phyloP scores from a whole-genome alignment of 2,329 filamentous ascomycete genomes.

The Trichoderma sp. region DNA sequence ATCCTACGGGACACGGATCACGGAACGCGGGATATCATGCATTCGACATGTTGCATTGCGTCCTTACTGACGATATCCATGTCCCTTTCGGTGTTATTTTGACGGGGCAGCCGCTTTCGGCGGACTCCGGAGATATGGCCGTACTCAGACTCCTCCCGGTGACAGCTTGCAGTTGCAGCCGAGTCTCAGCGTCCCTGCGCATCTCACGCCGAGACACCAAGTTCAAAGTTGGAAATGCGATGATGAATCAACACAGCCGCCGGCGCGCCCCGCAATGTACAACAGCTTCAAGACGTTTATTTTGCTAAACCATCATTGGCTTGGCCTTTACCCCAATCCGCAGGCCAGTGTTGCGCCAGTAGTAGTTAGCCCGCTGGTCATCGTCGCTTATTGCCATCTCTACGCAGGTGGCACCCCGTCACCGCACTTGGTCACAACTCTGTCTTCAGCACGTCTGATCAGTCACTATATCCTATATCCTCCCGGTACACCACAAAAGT shows the following conservation, averaged over 20 bases:
- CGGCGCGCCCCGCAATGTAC: not conserved
- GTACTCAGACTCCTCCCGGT: not conserved
- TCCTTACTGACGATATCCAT: not conserved
- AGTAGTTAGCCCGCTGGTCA: not conserved
- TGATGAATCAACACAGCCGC: not conserved
- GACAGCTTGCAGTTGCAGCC: not conserved
- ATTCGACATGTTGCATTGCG: not conserved
- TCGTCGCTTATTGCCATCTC: not conserved
- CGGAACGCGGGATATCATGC: not conserved
- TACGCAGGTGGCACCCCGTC: not conserved
- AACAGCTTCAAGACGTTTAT: not conserved
- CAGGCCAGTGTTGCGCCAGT: not conserved
- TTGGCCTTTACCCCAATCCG: not conserved
- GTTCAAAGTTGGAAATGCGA: not conserved
- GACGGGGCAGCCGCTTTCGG: not conserved
- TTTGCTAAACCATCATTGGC: not conserved
- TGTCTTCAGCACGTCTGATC: not conserved
- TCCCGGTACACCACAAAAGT: not conserved
- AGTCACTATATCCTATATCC: not conserved
- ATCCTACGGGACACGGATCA: not conserved
- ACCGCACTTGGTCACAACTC: not conserved
- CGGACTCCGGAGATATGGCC: not conserved
- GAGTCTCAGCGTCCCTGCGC: not conserved
- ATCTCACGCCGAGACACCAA: not conserved
- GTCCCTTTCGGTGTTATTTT: not conserved